Conservation (phyloP, 2,329 filamentous ascomycete species). For the Plectosphaerella sp. region DNA sequence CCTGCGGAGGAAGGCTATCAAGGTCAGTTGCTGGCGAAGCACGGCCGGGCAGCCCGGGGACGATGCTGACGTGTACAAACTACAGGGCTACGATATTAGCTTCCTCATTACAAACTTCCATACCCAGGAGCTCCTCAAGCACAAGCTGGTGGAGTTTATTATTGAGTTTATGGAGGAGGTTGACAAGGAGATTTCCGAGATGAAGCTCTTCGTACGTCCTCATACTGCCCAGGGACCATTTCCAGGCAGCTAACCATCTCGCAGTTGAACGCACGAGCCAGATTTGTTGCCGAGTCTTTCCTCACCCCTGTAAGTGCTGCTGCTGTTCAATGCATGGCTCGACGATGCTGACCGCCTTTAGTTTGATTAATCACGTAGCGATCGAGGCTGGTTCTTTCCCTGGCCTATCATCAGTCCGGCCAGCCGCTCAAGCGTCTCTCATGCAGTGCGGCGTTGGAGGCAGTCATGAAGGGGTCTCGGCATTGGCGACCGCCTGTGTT, state of each 20-base stretch:
- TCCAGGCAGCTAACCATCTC: constrained; percentile 10
- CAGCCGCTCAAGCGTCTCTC: neutral
- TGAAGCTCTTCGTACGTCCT: constrained; percentile 95
- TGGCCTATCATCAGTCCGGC: neutral
- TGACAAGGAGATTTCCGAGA: constrained; percentile 99
- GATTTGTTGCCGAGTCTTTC: constrained; percentile 98
- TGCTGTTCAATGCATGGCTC: neutral
- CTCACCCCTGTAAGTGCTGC: constrained; percentile 70
- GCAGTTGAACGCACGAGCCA: constrained; percentile 90
- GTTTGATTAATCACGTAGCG: constrained; percentile 8
- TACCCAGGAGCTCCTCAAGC: constrained; percentile 97
- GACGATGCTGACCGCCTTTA: constrained; percentile 3
- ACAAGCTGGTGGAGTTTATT: constrained; percentile 98
- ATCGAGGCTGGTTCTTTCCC: neutral
- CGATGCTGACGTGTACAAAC: constrained; percentile 13
- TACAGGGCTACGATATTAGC: constrained; percentile 92
- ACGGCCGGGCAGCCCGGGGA: neutral
- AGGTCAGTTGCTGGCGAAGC: constrained; percentile 51
- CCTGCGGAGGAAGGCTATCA: constrained; percentile 87
- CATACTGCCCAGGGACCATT: too few relatives aligned
- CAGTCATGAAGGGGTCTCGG: neutral
- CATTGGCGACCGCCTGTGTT: neutral
- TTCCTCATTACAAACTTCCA: constrained; percentile 99
- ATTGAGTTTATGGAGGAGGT: constrained; percentile 99
- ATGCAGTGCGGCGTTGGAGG: neutral